A percentile compares a stretch with the other conserved stretches of the same genome.
Conservation (phyloP, 306 rosid genomes). For the Trifolium dubium region DNA sequence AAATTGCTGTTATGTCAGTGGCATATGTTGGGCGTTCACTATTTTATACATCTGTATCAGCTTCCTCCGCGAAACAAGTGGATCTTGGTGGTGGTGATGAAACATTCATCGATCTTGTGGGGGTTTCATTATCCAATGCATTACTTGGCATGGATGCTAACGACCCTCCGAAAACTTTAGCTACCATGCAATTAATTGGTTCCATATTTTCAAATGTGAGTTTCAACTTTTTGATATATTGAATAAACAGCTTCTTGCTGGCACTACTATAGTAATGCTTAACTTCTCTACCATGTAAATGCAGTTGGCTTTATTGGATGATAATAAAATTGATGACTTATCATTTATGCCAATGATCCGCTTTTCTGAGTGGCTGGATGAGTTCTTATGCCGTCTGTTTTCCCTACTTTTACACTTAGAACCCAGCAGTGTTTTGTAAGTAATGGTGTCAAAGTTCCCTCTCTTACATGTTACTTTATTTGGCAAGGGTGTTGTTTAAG, state of each 20-base stretch:
- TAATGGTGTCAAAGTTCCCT: constrained; percentile 37
- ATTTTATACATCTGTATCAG: constrained; percentile 72
- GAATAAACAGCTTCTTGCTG: constrained; percentile 33
- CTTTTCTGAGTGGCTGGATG: constrained; percentile 98
- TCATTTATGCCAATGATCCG: constrained; percentile 83
- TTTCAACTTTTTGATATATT: constrained; percentile 29
- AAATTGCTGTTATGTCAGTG: constrained; percentile 94
- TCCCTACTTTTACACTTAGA: constrained; percentile 92
- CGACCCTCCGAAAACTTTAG: constrained; percentile 99
- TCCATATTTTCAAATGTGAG: constrained; percentile 97
- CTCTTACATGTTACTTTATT: constrained; percentile 37
- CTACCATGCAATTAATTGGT: constrained; percentile 97
- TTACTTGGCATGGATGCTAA: constrained; percentile 99
- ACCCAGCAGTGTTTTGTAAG: constrained; percentile 93
- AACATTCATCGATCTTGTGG: constrained; percentile 73
- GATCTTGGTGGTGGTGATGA: constrained; percentile 69
- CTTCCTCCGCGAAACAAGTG: constrained; percentile 53
- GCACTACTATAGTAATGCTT: constrained; percentile 24
- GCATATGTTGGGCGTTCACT: constrained; percentile 98
- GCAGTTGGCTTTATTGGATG: constrained; percentile 91
- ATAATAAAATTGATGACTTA: constrained; percentile 68
- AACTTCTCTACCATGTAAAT: constrained; percentile 41
- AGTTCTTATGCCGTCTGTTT: constrained; percentile 95
- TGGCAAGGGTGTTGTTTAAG: constrained; percentile 15
- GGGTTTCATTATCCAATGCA: constrained; percentile 93